A percentile compares a stretch with the other conserved stretches of the same genome.
Conservation (phyloP, 352 stramenopile genomes). For the Globisporangium iwayamae region DNA sequence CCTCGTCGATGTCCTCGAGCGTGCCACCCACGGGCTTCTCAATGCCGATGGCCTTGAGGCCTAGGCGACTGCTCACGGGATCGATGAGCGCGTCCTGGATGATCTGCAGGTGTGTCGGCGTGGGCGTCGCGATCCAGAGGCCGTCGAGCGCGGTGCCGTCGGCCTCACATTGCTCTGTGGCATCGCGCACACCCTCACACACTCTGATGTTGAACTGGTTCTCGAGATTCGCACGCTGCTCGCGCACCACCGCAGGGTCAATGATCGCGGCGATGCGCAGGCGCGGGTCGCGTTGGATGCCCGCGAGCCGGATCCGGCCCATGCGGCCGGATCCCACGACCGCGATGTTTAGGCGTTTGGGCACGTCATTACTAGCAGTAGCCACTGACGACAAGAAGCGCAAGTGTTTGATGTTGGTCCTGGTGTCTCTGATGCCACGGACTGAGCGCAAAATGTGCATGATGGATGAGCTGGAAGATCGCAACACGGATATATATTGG, state of each 20-base stretch:
- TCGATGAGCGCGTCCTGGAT: slow-evolving; percentile 32
- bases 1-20: slow-evolving; percentile 56
- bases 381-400: slow-evolving; percentile 12
- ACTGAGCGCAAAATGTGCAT: neutral
- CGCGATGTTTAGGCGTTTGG: slow-evolving; percentile 39
- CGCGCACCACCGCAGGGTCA: slow-evolving; percentile 29
- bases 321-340: slow-evolving; percentile 75
- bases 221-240: slow-evolving; percentile 22
- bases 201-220: slow-evolving; percentile 42
- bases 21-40: slow-evolving; percentile 68
- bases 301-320: slow-evolving; percentile 63
- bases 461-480: neutral
- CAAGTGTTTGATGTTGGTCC: neutral
- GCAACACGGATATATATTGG: neutral
- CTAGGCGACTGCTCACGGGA: slow-evolving; percentile 3
- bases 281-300: slow-evolving; percentile 48
- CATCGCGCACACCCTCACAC: slow-evolving; percentile 35
- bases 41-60: slow-evolving; percentile 54
- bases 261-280: slow-evolving; percentile 62
- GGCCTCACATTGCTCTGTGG: slow-evolving; percentile 18
- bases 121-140: slow-evolving; percentile 77
- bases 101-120: slow-evolving; percentile 57
- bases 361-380: neutral
- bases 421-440: neutral
- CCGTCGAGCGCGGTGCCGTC: slow-evolving; percentile 33